A percentile compares a stretch with the other conserved stretches of the same genome.
Evolutionary conservation across 768 basidiomycete genomes (phyloP).

Genomic region (Mycena rosella): DNA sequence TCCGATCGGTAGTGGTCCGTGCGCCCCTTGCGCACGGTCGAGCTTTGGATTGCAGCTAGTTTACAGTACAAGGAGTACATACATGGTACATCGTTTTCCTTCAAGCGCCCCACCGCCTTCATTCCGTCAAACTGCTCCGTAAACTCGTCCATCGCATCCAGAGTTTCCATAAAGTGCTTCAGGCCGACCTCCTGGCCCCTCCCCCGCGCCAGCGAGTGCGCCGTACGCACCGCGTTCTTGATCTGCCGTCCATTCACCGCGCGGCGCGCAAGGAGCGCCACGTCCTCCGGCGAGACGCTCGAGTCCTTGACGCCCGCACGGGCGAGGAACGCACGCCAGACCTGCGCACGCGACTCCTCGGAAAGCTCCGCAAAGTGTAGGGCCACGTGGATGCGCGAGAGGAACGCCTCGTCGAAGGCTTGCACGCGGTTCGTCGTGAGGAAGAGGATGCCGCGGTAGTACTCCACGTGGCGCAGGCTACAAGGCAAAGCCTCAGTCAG

Average conservation of each 20-base stretch:
- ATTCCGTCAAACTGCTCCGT: constrained; percentile 55
- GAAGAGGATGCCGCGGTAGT: constrained; percentile 69
- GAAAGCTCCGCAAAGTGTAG: constrained; percentile 73
- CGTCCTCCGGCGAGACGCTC: constrained; percentile 54
- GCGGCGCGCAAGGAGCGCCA: constrained; percentile 60
- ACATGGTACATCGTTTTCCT: too few species aligned
- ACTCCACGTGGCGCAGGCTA: constrained; percentile 69
- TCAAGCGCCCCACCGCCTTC: too few species aligned
- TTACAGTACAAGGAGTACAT: too few species aligned
- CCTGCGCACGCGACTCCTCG: constrained; percentile 64
- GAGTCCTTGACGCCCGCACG: constrained; percentile 45
- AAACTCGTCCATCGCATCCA: constrained; percentile 75
- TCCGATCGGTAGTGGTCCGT: too few species aligned
- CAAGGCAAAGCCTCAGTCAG: constrained; percentile 10
- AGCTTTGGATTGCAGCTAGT: too few species aligned
- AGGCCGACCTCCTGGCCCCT: constrained; percentile 61
- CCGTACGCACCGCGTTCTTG: constrained; percentile 77
- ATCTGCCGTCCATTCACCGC: constrained; percentile 76
- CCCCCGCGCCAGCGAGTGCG: constrained; percentile 68
- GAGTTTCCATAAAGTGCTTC: constrained; percentile 66
- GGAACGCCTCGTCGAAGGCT: constrained; percentile 77
- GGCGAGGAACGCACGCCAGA: constrained; percentile 73
- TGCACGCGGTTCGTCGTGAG: constrained; percentile 70
- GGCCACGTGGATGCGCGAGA: constrained; percentile 75
- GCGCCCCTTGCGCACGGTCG: too few species aligned